Percentiles rank a stretch among this genome's conserved stretches.
phyloP scores from a whole-genome alignment of 2,329 filamentous ascomycete genomes.

The Lomentospora prolificans region DNA sequence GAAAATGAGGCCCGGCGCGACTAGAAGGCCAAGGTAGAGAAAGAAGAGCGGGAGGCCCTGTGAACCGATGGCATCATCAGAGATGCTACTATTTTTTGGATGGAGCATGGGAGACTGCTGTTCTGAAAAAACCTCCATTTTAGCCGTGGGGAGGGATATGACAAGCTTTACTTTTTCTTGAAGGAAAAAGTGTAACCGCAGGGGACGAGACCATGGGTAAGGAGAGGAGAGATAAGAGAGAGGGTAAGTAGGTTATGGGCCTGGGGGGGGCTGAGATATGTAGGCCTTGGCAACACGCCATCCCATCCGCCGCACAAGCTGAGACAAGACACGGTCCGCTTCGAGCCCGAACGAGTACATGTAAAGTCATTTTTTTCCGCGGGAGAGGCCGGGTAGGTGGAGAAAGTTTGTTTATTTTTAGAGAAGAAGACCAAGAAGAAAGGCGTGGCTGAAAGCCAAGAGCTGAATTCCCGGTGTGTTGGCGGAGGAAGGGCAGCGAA shows the following conservation, averaged over 20 bases:
- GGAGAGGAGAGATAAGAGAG: no score
- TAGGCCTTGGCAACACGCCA: no score
- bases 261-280: no score
- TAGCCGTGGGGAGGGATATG: neutral
- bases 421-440: neutral
- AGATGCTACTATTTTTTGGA: neutral
- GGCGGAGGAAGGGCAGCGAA: no score
- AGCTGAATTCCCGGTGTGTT: neutral
- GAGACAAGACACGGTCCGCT: no score
- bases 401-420: neutral
- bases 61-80: neutral
- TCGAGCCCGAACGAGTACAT: no score
- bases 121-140: neutral
- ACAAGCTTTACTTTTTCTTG: neutral
- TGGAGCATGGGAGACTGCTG: neutral
- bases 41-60: slow-evolving; percentile 27
- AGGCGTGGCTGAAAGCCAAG: neutral
- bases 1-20: slow-evolving; percentile 30
- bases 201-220: no score
- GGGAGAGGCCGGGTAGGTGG: no score
- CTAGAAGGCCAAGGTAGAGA: slow-evolving; percentile 31
- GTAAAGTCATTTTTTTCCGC: no score
- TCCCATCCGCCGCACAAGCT: no score
- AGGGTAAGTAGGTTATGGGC: no score
- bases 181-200: no score